Conservation (phyloP, 192 early-diverging fungal species). For the Spizellomyces punctatus region DNA sequence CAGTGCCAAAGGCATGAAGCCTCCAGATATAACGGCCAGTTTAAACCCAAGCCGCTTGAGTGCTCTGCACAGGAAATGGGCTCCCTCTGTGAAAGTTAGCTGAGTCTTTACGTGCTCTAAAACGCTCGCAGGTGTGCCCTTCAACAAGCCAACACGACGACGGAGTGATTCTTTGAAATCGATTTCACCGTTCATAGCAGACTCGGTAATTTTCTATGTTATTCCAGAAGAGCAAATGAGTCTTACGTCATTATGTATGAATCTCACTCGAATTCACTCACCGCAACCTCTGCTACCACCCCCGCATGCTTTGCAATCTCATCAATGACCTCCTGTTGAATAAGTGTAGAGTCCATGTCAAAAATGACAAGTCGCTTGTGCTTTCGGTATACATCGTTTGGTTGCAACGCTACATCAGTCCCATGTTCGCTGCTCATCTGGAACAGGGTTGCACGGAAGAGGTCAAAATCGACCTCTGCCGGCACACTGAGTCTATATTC, state of each 20-base stretch:
- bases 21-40: slow-evolving; percentile 94
- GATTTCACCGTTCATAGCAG: slow-evolving; percentile 97
- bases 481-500: slow-evolving; percentile 88
- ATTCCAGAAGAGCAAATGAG: neutral
- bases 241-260: neutral
- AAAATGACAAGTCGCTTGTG: slow-evolving; percentile 96
- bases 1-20: slow-evolving; percentile 90
- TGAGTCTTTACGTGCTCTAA: slow-evolving; percentile 75
- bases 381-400: slow-evolving; percentile 81
- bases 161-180: slow-evolving; percentile 94
- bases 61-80: slow-evolving; percentile 83
- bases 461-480: slow-evolving; percentile 60
- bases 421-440: slow-evolving; percentile 58
- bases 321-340: slow-evolving; percentile 99
- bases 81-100: slow-evolving; percentile 88
- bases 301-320: slow-evolving; percentile 93
- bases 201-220: slow-evolving; percentile 84
- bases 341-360: slow-evolving; percentile 99
- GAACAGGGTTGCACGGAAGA: slow-evolving; percentile 71
- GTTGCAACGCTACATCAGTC: slow-evolving; percentile 76
- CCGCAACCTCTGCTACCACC: slow-evolving; percentile 88
- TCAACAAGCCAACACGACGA: slow-evolving; percentile 83
- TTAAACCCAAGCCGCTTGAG: slow-evolving; percentile 93
- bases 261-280: slow-evolving; percentile 40
- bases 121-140: slow-evolving; percentile 80